phyloP scores from a whole-genome alignment of 2,329 filamentous ascomycete genomes.

The Cercospora sp. region DNA sequence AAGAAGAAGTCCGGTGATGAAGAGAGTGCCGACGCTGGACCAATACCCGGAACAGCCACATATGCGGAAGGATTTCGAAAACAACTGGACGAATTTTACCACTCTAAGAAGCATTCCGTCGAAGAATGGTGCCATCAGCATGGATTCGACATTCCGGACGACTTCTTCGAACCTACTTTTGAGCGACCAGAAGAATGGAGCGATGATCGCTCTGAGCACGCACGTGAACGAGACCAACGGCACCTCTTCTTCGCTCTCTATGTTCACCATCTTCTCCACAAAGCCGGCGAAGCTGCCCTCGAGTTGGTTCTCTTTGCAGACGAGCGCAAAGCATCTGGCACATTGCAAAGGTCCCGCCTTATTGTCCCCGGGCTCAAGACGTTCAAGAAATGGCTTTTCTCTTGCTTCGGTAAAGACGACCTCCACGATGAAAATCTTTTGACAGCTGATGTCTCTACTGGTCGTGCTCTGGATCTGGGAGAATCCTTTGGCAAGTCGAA shows the following conservation, averaged over 20 bases:
- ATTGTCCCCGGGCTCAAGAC: constrained; percentile 64
- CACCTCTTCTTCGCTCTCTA: constrained; percentile 71
- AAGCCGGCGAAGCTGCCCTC: constrained; percentile 60
- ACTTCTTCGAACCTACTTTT: constrained; percentile 51
- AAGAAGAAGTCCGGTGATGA: constrained; percentile 34
- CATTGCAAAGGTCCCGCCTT: constrained; percentile 61
- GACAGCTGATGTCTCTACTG: constrained; percentile 56
- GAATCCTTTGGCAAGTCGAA: constrained; percentile 62
- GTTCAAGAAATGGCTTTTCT: constrained; percentile 64
- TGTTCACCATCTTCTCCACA: constrained; percentile 66
- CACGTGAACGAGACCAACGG: constrained; percentile 64
- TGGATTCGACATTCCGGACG: constrained; percentile 50
- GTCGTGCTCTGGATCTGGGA: constrained; percentile 63
- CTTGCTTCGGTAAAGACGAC: constrained; percentile 55
- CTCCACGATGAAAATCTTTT: constrained; percentile 57
- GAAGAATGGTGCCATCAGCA: constrained; percentile 48
- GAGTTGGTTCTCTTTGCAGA: constrained; percentile 70
- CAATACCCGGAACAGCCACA: constrained; percentile 57
- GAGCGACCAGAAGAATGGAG: constrained; percentile 51
- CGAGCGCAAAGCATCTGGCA: constrained; percentile 62
- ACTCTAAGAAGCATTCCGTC: constrained; percentile 58
- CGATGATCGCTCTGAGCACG: constrained; percentile 49
- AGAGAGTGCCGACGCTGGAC: constrained; percentile 46
- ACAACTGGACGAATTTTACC: constrained; percentile 58
- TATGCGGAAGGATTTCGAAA: constrained; percentile 58